A percentile compares a stretch with the other conserved stretches of the same genome.
These are phyloP conservation scores for Colletotrichum lindemuthianum DNA, from an alignment of 2,329 filamentous ascomycete genomes.

Conservation along the genomic window DNA sequence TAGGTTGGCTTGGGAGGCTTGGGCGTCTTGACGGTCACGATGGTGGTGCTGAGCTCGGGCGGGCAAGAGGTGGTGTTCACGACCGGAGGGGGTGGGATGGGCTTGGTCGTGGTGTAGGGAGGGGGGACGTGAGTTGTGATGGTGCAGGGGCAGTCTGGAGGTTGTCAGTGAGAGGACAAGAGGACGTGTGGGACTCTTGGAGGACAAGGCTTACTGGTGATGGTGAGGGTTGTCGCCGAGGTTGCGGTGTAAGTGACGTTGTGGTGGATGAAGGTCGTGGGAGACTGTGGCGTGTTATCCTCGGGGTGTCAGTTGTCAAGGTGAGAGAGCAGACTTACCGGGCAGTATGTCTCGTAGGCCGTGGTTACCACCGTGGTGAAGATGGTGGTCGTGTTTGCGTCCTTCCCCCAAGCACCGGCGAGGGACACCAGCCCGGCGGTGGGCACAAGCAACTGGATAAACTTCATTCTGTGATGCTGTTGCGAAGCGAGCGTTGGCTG, in stretches of 20 bases:
- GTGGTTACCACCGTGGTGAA: conserved; percentile 51
- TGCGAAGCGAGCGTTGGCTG: conserved; percentile 38
- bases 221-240: conserved; percentile 53
- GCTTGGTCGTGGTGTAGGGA: conserved; percentile 43
- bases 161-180: conserved; percentile 39
- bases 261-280: conserved; percentile 51
- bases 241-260: conserved; percentile 57
- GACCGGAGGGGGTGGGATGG: conserved; percentile 35
- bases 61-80: conserved; percentile 29
- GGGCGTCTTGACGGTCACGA: conserved; percentile 24
- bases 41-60: conserved; percentile 30
- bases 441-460: conserved; percentile 45
- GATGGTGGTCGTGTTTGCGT: conserved; percentile 38
- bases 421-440: conserved; percentile 44
- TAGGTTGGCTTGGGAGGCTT: conserved; percentile 30
- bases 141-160: conserved; percentile 59
- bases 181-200: background rate
- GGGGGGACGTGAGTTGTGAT: conserved; percentile 47
- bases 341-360: conserved; percentile 55
- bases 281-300: conserved; percentile 40
- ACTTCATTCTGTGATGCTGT: conserved; percentile 46
- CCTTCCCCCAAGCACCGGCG: conserved; percentile 41
- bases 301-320: background rate
- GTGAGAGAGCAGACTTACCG: conserved; percentile 45
- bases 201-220: conserved; percentile 49